phyloP scores from a whole-genome alignment of 345 rosid species.

The Eucalyptus regnans region DNA sequence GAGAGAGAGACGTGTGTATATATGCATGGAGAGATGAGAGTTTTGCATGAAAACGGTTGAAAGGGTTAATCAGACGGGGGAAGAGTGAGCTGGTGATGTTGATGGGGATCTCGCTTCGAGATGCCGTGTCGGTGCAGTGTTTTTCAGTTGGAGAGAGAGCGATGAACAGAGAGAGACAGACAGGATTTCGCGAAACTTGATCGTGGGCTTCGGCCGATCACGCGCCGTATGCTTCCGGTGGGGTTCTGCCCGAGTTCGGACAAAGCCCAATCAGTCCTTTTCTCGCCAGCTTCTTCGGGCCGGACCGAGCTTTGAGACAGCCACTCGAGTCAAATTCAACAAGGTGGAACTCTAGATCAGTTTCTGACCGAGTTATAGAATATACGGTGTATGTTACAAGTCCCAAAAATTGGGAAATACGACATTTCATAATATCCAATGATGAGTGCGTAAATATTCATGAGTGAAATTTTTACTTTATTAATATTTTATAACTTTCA shows the following conservation, averaged over 20 bases:
- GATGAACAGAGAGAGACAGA: not conserved
- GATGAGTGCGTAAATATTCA: no score
- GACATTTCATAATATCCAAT: fast-evolving
- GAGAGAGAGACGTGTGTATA: no score
- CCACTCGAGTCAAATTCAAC: not conserved
- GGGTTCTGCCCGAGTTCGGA: not conserved
- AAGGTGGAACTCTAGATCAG: no score
- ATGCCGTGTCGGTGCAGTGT: constrained; percentile 10
- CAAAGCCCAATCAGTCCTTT: not conserved
- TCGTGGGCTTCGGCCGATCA: not conserved
- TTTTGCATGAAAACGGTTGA: not conserved
- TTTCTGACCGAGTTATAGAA: no score
- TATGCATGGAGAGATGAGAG: not conserved
- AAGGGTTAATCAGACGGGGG: not conserved
- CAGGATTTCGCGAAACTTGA: constrained; percentile 1
- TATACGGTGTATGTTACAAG: no score
- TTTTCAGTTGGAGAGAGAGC: not conserved
- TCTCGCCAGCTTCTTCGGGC: not conserved
- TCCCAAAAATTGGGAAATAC: no score
- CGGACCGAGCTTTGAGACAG: not conserved
- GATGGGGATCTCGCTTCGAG: not conserved
- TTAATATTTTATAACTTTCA: no score
- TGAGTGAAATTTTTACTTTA: no score
- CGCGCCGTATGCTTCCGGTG: not conserved
- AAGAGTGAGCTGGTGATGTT: not conserved